Evolutionary conservation across 441 rosid genomes (phyloP), one percentile per base, ranked within the genome.

Genomic region (Codiaeum variegatum): DNA sequence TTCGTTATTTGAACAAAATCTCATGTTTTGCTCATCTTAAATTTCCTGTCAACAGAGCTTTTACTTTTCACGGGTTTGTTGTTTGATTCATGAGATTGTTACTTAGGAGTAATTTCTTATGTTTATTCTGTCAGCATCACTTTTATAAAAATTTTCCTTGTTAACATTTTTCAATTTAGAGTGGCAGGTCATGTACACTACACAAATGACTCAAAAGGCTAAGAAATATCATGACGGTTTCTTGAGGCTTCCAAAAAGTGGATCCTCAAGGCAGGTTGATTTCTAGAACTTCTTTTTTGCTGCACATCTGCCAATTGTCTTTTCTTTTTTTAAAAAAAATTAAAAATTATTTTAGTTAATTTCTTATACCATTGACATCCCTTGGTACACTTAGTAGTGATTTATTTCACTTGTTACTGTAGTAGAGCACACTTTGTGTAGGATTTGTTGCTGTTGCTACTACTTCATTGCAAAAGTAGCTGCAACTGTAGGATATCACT

Each of bases 181-280:
- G 68, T 80, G 91, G 88, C 85, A 78, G 81, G 90, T 83, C 51
- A 31, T 83, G 69, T 88, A 84, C 78, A 84, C 91, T 7, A 52
- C 83, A 19, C 90, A 86, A 58, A 19, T 86, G 72, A 86, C 84
- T 74, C 84, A 85, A 67, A 85, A 85, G 72, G 83, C 84, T 54
- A 89, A 87, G 79, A 88, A 80, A 73, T 86, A 80, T 77, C 89
- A 85, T 61, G 91, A 89, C 76, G 94, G 88, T 31, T 84, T 77
- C 72, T 70, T 86, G 69, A 74, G 76, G 68, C 81, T 72, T 36
- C 73, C 76, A 47, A 51, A 55, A 32, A 36, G 49, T 66, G 83
- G 88, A 70, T 75, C 80, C 40, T 68, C 76, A 59, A 78, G 83
- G 69, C 86, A 85, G 90, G 91, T 86, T 70, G 42, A 46, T 66